Conservation (phyloP, 2,329 filamentous ascomycete species). For the Cladosporium sp. region DNA sequence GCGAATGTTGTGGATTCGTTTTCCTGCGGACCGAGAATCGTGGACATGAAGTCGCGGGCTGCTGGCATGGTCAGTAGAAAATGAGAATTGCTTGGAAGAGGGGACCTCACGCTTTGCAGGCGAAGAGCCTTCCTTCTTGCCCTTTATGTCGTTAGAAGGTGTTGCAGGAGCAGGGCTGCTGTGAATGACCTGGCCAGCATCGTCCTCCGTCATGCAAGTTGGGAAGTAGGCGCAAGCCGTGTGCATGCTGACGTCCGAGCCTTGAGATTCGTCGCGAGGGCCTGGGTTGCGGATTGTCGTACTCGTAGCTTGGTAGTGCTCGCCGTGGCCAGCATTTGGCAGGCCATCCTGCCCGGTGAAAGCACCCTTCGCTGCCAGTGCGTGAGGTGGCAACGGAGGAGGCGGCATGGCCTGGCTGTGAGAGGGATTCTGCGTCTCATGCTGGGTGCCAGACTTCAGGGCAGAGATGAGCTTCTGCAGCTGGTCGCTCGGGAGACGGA, state of each 20-base stretch:
- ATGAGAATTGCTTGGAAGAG: background rate
- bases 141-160: slow-evolving; percentile 18
- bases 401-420: slow-evolving; percentile 21
- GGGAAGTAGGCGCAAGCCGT: slow-evolving; percentile 27
- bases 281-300: background rate
- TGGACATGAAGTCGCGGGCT: slow-evolving; percentile 28
- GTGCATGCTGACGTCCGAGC: slow-evolving; percentile 35
- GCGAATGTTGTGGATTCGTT: background rate
- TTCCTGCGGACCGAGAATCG: slow-evolving; percentile 18
- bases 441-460: slow-evolving; percentile 10
- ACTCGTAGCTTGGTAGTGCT: background rate
- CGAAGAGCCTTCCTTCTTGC: slow-evolving; percentile 25
- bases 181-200: slow-evolving; percentile 23
- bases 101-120: slow-evolving; percentile 15
- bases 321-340: background rate
- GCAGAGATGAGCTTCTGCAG: slow-evolving; percentile 24
- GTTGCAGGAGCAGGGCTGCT: slow-evolving; percentile 11
- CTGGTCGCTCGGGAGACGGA: slow-evolving; percentile 27
- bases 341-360: background rate
- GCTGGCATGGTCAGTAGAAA: slow-evolving; percentile 12
- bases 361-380: slow-evolving; percentile 5
- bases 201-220: slow-evolving; percentile 26
- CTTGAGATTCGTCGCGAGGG: slow-evolving; percentile 19
- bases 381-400: slow-evolving; percentile 23
- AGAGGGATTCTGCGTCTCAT: background rate